Base-by-base conservation (phyloP, 2,329 filamentous ascomycete genomes). In the Hymenoscyphus infarciens region DNA sequence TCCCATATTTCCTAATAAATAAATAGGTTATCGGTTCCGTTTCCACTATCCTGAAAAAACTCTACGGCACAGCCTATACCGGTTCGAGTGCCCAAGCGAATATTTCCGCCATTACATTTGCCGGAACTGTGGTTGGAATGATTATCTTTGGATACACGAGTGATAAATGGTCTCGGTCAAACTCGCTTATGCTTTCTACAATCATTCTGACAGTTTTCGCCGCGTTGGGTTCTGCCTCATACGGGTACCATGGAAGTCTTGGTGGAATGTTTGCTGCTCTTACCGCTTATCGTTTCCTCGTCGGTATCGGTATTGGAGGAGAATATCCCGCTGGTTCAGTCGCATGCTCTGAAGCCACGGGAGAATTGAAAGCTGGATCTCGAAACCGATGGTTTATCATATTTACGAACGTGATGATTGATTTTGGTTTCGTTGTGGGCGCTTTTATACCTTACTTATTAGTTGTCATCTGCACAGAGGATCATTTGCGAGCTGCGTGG, bases 321-420 rank as follows among this genome's bases (percentile, higher is more conserved):
- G 90, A 94, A 75, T 93, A 92, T 70, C 90, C 90, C 0, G 90
- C 90, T 52, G 93, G 93, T 3, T 91, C 86, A 63, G 93, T 97
- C 0, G 90, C 89, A 1, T 90, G 87, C 60, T 91, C 92, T 2
- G 93, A 97, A 76, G 89, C 88, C 4, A 93, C 89, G 0, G 90
- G 91, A 25, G 91, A 96, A 73, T 80, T 97, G 63, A 91, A 92
- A 75, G 75, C 78, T 16, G 93, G 93, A 11, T 88, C 89, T 16
- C 82, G 93, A n/a, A 94, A 97, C 73, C 82, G 89, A 45, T 96
- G 92, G 91, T 97, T 93, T 73, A 91, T 94, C 70, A 81, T 96
- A 67, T 96, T 95, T 75, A 96, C 91, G 56, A 96, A 96, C 75
- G 86, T 89, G 27, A 90, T 92, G 80, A 96, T 96, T 64, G 91